These are phyloP conservation scores for Cryptosporidium sp. DNA, from an alignment of 169 alveolate species.

Conservation along the genomic window DNA sequence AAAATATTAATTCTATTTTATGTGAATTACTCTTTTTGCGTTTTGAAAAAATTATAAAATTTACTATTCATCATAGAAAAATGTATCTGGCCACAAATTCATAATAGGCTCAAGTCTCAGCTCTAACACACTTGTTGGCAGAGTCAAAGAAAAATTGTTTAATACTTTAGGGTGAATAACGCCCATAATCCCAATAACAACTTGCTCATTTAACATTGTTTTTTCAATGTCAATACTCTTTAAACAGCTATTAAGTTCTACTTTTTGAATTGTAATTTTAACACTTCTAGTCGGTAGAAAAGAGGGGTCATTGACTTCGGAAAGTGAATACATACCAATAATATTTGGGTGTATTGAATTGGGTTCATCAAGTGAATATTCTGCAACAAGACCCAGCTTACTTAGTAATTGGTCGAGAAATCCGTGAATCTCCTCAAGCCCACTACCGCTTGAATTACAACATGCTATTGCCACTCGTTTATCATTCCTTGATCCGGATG, in stretches of 20 bases:
- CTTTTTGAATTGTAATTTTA: conserved; percentile 72
- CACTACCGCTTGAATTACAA: conserved; percentile 82
- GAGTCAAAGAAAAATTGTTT: conserved; percentile 86
- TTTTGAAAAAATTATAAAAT: background rate
- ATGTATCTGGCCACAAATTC: conserved; percentile 65
- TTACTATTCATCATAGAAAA: conserved; percentile 50
- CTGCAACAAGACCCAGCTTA: conserved; percentile 35
- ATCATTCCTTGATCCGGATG: conserved; percentile 87
- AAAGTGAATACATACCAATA: conserved; percentile 34
- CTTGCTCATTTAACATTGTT: conserved; percentile 29
- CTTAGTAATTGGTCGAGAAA: conserved; percentile 75
- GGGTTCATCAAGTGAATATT: conserved; percentile 36
- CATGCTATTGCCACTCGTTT: conserved; percentile 87
- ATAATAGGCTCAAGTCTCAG: conserved; percentile 75
- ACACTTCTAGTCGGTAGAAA: conserved; percentile 89
- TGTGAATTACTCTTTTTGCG: background rate
- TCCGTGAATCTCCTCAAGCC: conserved; percentile 83
- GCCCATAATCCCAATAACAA: conserved; percentile 91
- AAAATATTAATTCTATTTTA: background rate
- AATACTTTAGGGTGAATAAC: conserved; percentile 95
- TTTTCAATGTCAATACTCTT: conserved; percentile 33
- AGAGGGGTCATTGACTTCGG: conserved; percentile 80
- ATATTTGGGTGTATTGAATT: conserved; percentile 50
- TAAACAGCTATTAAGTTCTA: background rate
- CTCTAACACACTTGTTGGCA: conserved; percentile 91